Percentiles rank a stretch among this genome's conserved stretches.
phyloP scores from a whole-genome alignment of 495 filamentous ascomycete genomes.

The Penicillium coprophilum region DNA sequence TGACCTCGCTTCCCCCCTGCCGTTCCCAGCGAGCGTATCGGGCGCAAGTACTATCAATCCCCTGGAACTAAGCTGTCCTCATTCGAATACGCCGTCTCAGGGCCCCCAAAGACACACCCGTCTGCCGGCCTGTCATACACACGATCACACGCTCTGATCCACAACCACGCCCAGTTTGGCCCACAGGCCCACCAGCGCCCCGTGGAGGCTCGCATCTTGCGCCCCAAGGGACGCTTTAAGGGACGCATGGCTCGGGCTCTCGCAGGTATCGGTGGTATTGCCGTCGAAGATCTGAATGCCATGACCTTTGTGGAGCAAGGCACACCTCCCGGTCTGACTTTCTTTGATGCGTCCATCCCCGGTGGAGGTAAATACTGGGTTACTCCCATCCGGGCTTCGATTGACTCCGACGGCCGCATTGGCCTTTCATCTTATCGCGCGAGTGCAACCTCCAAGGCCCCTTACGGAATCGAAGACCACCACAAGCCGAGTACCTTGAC shows the following conservation, averaged over 20 bases:
- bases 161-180: slow-evolving; percentile 82
- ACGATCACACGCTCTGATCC: slow-evolving; percentile 63
- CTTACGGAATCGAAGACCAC: slow-evolving; percentile 49
- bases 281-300: slow-evolving; percentile 44
- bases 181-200: slow-evolving; percentile 64
- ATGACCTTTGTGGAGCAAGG: slow-evolving; percentile 38
- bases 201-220: slow-evolving; percentile 67
- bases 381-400: slow-evolving; percentile 51
- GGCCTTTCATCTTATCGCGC: slow-evolving; percentile 49
- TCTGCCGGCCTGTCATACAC: slow-evolving; percentile 87
- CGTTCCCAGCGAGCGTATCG: slow-evolving; percentile 39
- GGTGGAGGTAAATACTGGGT: slow-evolving; percentile 71
- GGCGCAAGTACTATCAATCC: slow-evolving; percentile 37
- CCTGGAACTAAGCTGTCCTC: slow-evolving; percentile 40
- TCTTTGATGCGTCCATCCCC: slow-evolving; percentile 56
- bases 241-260: slow-evolving; percentile 36
- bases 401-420: slow-evolving; percentile 62
- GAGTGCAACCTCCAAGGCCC: slow-evolving; percentile 43
- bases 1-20: slow-evolving; percentile 45
- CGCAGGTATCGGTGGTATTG: slow-evolving; percentile 54
- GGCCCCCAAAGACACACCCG: slow-evolving; percentile 84
- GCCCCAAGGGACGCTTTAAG: slow-evolving; percentile 42
- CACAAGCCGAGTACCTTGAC: slow-evolving; percentile 26
- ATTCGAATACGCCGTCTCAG: slow-evolving; percentile 52
- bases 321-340: slow-evolving; percentile 39